phyloP scores from a whole-genome alignment of 352 stramenopile genomes.

The Phytophthora capsici region DNA sequence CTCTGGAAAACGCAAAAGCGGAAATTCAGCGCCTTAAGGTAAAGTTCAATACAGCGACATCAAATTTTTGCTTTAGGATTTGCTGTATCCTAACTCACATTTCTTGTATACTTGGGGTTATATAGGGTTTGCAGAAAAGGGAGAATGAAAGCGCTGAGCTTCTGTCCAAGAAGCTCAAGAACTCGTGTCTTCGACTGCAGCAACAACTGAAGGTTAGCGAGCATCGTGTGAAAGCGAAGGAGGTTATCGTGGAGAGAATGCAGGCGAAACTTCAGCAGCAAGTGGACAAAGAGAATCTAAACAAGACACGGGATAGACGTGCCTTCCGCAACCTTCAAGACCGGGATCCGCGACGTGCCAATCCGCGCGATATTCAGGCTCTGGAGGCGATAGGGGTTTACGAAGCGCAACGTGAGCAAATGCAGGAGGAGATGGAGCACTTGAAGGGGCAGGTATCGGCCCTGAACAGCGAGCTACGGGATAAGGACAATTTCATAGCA shows the following conservation, averaged over 20 bases:
- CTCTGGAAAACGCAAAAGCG: conserved; percentile 55
- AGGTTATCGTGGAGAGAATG: conserved; percentile 80
- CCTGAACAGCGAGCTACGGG: conserved; percentile 74
- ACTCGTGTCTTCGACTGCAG: conserved; percentile 66
- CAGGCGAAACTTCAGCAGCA: conserved; percentile 85
- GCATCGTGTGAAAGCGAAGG: conserved; percentile 88
- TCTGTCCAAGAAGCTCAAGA: conserved; percentile 67
- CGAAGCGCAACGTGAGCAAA: conserved; percentile 72
- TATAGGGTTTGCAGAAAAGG: conserved; percentile 54
- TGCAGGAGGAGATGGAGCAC: conserved; percentile 76
- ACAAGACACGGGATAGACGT: conserved; percentile 59
- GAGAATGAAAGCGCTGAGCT: conserved; percentile 54
- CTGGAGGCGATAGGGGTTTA: conserved; percentile 78
- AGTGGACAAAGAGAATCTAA: conserved; percentile 73
- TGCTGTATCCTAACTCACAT: conserved; percentile 4
- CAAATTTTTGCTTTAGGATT: conserved; percentile 19
- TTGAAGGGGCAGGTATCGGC: conserved; percentile 66
- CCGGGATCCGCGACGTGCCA: conserved; percentile 62
- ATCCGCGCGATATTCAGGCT: conserved; percentile 63
- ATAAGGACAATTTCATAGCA: conserved; percentile 81
- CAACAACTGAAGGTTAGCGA: conserved; percentile 90
- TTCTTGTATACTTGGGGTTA: conserved; percentile 11
- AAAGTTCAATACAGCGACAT: conserved; percentile 2
- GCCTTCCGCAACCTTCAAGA: conserved; percentile 75
- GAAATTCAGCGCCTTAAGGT: conserved; percentile 73